Evolutionary conservation across 2,329 filamentous ascomycete species (phyloP).

Genomic region (Ascochyta rabiei): DNA sequence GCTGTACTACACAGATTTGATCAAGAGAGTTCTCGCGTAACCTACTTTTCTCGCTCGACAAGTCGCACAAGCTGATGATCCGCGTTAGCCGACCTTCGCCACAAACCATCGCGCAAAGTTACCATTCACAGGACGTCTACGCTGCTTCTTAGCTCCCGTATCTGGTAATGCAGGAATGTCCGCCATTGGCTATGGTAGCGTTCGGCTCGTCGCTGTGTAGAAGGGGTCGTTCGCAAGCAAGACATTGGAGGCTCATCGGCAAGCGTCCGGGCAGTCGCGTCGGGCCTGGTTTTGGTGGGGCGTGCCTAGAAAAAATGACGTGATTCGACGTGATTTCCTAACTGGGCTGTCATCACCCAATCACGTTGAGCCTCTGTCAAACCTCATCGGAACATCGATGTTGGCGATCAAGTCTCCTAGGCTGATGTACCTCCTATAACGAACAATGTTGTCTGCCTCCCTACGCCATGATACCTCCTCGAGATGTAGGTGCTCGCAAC

Average conservation of each 20-base stretch:
- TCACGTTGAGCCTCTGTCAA: background rate
- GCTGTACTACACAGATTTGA: background rate
- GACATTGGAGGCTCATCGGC: conserved; percentile 15
- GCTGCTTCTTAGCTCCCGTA: conserved; percentile 27
- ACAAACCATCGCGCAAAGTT: background rate
- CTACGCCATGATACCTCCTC: too few species aligned
- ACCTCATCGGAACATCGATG: background rate
- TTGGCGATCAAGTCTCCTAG: background rate
- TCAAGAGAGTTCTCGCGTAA: background rate
- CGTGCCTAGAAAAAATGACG: conserved; percentile 6
- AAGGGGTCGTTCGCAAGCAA: conserved; percentile 1
- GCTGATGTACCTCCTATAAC: background rate
- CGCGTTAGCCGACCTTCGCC: conserved; percentile 13
- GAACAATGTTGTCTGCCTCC: background rate
- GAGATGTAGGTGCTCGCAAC: too few species aligned
- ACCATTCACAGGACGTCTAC: conserved; percentile 37
- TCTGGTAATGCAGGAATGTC: conserved; percentile 15
- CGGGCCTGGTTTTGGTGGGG: conserved; percentile 11
- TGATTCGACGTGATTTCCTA: conserved; percentile 10
- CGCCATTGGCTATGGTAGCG: conserved; percentile 17
- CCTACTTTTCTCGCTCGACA: conserved; percentile 29
- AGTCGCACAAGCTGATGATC: conserved; percentile 24
- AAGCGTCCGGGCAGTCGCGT: conserved; percentile 14
- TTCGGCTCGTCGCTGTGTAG: conserved; percentile 19
- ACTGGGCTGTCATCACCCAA: background rate